Base-by-base conservation (phyloP, 106 monocot genomes). In the Platanthera zijinensis region DNA sequence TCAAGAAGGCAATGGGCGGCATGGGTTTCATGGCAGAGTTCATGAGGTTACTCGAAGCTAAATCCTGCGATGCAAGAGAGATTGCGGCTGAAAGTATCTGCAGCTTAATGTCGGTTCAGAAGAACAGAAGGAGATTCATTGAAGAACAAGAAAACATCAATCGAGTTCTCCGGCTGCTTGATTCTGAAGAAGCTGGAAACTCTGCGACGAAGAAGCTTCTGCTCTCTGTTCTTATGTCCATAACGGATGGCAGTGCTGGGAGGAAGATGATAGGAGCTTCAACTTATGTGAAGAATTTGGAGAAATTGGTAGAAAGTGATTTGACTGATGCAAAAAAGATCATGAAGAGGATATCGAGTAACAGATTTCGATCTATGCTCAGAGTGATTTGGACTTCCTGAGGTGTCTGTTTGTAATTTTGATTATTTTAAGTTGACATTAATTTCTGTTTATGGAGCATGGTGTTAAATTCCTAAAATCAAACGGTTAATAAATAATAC, bases 321-420 rank as follows among this genome's bases (percentile, higher is more conserved):
- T 76, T 80, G 1, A 8, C 46, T 3, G 90, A 89, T 25, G 89
- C 91, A 3, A 87, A 87, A 76, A 89, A 81, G 71, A 85, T 94
- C 32, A 10, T 30, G 66, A 66, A 66, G 66, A 66, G 7, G 2
- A 22, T 59, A 3, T 59, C 59, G 15, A 17, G 5, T 5, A 59
- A 59, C 59, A 59, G 59, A 59, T 59, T 59, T 59, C 59, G 59
- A 6, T 59, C 59, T 14, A 59, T 59, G 2, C 18, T 59, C 4
- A 52, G 6, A 7, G 10, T 52, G 5, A 9, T 52, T 52, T 52
- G 52, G 52, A 5, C 52, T 52, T 52, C 52, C 52, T 52, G 11
- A 52, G 52, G 0, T 7, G 9, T 52, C 2, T 39, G 39, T 39
- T 39, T 39, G 39, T 39, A 12, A 52, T 52, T 5, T 52, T 52